Conservation (phyloP, 768 basidiomycete species). For the Auricularia auricula-judae region DNA sequence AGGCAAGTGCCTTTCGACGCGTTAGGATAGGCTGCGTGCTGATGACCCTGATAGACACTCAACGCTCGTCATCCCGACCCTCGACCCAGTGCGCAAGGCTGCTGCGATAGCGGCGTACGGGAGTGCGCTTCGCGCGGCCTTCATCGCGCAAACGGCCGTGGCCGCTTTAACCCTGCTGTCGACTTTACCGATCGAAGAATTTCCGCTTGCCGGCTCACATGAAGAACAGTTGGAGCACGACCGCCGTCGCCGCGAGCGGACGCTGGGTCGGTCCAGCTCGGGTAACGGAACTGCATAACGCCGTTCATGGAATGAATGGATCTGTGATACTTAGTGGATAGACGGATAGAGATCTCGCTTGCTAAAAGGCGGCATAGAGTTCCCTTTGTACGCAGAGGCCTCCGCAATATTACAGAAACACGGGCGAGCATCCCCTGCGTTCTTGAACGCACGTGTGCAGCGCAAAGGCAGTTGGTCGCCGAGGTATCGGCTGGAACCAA, state of each 20-base stretch:
- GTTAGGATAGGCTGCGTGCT: not conserved
- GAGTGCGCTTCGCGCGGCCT: conserved; percentile 69
- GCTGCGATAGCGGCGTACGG: conserved; percentile 71
- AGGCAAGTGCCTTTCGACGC: conserved; percentile 28
- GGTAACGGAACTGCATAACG: not conserved
- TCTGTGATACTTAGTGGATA: not conserved
- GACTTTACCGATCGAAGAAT: conserved; percentile 69
- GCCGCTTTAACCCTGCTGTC: conserved; percentile 57
- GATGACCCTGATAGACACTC: conserved; percentile 20
- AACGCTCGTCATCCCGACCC: conserved; percentile 55
- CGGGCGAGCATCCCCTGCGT: too few species aligned
- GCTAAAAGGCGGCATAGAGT: not conserved
- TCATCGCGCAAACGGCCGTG: conserved; percentile 64
- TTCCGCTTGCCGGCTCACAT: conserved; percentile 49
- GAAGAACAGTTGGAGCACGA: conserved; percentile 52
- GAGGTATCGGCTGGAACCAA: not conserved
- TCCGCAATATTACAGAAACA: too few species aligned
- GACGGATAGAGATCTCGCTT: not conserved
- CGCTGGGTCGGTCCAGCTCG: not conserved
- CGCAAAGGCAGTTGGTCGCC: too few species aligned
- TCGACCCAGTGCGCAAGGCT: conserved; percentile 41
- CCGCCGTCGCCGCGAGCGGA: conserved; percentile 18
- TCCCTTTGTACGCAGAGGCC: not conserved
- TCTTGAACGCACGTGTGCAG: too few species aligned
- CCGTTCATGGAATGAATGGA: not conserved